These are phyloP conservation scores for Phialophora verrucosa DNA, from an alignment of 2,329 filamentous ascomycete genomes.

Conservation along the genomic window DNA sequence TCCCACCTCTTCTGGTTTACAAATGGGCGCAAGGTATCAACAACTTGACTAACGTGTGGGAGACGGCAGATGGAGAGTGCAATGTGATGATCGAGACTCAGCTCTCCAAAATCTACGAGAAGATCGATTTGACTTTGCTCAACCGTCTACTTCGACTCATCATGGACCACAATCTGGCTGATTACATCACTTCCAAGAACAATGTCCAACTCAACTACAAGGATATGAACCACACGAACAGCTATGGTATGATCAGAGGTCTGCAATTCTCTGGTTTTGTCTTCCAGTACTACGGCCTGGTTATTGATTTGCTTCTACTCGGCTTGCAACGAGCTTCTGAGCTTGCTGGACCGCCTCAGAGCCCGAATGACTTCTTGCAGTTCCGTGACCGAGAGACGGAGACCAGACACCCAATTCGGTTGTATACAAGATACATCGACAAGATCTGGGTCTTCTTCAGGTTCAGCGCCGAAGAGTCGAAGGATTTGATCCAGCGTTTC, in stretches of 20 bases:
- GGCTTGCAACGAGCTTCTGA: constrained; percentile 96
- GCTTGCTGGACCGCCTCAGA: constrained; percentile 90
- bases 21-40: constrained; percentile 99
- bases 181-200: constrained; percentile 99
- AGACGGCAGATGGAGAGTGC: constrained; percentile 89
- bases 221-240: constrained; percentile 99
- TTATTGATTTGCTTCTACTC: constrained; percentile 88
- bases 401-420: constrained; percentile 87
- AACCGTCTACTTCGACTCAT: constrained; percentile 92
- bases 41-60: constrained; percentile 94
- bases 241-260: constrained; percentile 96
- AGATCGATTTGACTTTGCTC: constrained; percentile 94
- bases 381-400: constrained; percentile 94
- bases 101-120: constrained; percentile 98
- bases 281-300: constrained; percentile 97
- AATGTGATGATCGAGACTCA: constrained; percentile 99
- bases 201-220: constrained; percentile 99
- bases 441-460: constrained; percentile 98
- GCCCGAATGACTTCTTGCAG: constrained; percentile 95
- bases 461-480: constrained; percentile 90
- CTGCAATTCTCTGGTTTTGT: constrained; percentile 98
- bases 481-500: constrained; percentile 96
- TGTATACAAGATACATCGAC: constrained; percentile 98
- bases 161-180: constrained; percentile 99
- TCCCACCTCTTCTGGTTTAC: constrained; percentile 90